phyloP scores from a whole-genome alignment of 73 alveolate genomes.

The Uronychia binucleata region DNA sequence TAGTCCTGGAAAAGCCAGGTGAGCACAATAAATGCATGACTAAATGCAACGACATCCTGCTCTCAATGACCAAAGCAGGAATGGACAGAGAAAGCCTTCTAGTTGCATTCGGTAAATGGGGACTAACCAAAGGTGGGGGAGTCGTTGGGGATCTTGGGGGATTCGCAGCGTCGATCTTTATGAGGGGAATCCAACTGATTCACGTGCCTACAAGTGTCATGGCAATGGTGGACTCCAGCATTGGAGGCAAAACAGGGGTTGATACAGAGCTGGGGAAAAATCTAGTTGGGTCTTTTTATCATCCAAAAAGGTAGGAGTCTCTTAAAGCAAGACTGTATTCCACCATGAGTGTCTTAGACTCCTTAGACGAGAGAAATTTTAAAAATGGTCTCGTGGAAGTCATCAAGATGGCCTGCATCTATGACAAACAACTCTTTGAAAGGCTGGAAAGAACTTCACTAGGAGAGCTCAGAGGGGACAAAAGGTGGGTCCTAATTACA shows the following conservation, averaged over 20 bases:
- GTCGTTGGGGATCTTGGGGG: conserved; percentile 65
- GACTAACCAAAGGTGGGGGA: conserved; percentile 59
- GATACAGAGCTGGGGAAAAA: conserved; percentile 57
- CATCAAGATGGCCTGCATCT: conserved; percentile 61
- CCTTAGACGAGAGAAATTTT: conserved; percentile 56
- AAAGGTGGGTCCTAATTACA: no score
- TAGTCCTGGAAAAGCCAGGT: background rate
- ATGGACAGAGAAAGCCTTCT: background rate
- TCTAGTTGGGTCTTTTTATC: conserved; percentile 53
- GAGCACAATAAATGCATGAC: background rate
- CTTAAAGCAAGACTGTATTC: conserved; percentile 13
- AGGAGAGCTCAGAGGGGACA: background rate
- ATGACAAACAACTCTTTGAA: conserved; percentile 6
- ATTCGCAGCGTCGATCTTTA: conserved; percentile 48
- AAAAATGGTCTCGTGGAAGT: conserved; percentile 67
- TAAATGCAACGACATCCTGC: background rate
- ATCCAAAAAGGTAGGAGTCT: conserved; percentile 45
- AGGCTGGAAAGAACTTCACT: background rate
- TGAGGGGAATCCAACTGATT: conserved; percentile 45
- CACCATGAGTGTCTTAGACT: conserved; percentile 27
- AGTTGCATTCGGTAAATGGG: background rate
- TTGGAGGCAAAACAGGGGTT: conserved; percentile 73
- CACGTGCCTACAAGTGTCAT: conserved; percentile 36
- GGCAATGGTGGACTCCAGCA: conserved; percentile 69
- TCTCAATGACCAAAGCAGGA: background rate